These are phyloP conservation scores for Pleodorina starrii DNA, from an alignment of 139 green algal genomes.

Conservation along the genomic window DNA sequence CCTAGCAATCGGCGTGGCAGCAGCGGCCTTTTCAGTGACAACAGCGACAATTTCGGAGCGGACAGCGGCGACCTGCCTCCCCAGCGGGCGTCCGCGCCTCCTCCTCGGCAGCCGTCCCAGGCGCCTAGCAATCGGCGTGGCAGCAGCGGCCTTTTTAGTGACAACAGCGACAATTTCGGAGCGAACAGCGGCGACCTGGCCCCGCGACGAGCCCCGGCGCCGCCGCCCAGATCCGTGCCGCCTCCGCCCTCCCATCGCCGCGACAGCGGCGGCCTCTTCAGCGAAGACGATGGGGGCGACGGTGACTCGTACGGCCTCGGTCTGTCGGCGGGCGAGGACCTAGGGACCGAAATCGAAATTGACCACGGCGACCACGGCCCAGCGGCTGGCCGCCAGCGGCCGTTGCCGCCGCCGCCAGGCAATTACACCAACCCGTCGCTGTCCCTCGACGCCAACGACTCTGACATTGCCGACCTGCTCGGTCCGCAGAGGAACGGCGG, in stretches of 20 bases:
- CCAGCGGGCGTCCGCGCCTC: not conserved
- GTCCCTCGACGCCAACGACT: slow-evolving; percentile 20
- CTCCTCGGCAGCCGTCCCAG: not conserved
- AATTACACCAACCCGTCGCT: slow-evolving; percentile 11
- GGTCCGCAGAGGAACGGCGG: not conserved
- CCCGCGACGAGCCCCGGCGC: not conserved
- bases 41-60: not conserved
- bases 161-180: not conserved
- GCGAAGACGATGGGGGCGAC: not conserved
- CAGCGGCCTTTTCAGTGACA: slow-evolving; percentile 8
- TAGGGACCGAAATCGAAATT: slow-evolving; percentile 3
- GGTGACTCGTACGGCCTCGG: not conserved
- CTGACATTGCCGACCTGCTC: not conserved
- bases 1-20: not conserved
- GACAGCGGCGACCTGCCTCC: not conserved
- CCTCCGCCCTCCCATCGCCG: not conserved
- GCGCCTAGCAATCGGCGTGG: not conserved
- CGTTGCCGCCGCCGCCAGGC: not conserved
- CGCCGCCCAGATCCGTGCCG: not conserved
- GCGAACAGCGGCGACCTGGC: not conserved
- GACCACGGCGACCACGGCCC: not conserved
- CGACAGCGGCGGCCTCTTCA: slow-evolving; percentile 10
- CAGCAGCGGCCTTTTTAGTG: slow-evolving; percentile 7
- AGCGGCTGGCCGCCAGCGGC: no score
- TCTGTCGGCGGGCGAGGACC: not conserved